Base-by-base conservation (phyloP, 495 filamentous ascomycete species). In the Gamarada debralockiae region DNA sequence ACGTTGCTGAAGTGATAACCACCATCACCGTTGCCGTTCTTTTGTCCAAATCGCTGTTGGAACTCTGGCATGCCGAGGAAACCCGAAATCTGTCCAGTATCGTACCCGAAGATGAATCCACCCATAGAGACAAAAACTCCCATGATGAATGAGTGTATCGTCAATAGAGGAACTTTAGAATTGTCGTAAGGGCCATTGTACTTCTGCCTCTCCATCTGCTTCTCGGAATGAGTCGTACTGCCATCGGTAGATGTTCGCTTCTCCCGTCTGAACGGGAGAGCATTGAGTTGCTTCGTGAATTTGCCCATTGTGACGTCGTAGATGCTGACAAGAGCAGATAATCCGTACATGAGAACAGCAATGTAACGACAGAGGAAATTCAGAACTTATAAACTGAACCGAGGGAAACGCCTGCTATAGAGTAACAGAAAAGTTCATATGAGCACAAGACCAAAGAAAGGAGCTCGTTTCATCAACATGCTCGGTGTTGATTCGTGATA, bases 31-130 rank as follows among this genome's bases (percentile, higher is more conserved):
- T 57, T 46, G 15, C 60, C 29, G 48, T 71, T 60, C 39, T 43
- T 43, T 13, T 78, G 61, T 17, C 69, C 76, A 53, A 81, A 81
- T 3, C 73, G 71, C 15, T 57, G 34, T 48, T 71, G 67, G 64
- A 81, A 81, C 47, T 80, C 71, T 0, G 56, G 12, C 78, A 80
- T 81, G 23, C 66, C 72, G 7, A 73, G 70, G 29, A 55, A 61
- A 21, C 47, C 50, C 5, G 33, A 58, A 47, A 61, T 51, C 63
- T 52, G 68, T 73, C 73, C 75, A 55, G 74, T 80, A 23, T 78
- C 72, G 59, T 81, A 80, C 52, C 78, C 78, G 60, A 80, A 81
- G 57, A 80, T 79, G 64, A 81, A 74, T 56, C 78, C 77, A 60
- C 78, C 77, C 76, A 81, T 80, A 9, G 77, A 79, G 37, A 77